These are phyloP conservation scores for Suhomyces chickasaworum DNA, from an alignment of 1,139 yeast species.

Conservation along the genomic window DNA sequence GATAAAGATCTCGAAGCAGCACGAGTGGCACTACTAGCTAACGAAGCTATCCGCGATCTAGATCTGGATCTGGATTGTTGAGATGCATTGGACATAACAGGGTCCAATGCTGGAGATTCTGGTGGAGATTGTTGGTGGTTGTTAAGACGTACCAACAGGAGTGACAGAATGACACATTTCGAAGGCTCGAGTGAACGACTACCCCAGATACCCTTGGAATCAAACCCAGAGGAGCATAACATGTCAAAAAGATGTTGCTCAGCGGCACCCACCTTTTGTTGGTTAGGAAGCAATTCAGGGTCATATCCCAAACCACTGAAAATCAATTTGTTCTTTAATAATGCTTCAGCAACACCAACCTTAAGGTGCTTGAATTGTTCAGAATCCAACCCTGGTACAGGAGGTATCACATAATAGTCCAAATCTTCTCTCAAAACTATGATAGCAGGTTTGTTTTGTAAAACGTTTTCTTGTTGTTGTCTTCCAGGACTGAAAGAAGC, in stretches of 20 bases:
- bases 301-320: conserved; percentile 71
- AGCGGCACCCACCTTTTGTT: conserved; percentile 75
- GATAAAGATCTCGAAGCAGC: conserved; percentile 61
- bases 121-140: conserved; percentile 37
- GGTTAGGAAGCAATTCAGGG: conserved; percentile 30
- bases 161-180: conserved; percentile 81
- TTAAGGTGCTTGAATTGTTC: conserved; percentile 67
- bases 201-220: conserved; percentile 77
- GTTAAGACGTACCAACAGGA: conserved; percentile 73
- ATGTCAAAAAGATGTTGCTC: conserved; percentile 93
- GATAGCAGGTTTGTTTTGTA: conserved; percentile 83
- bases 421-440: conserved; percentile 92
- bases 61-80: conserved; percentile 47
- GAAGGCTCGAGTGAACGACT: conserved; percentile 81
- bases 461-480: conserved; percentile 46
- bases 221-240: conserved; percentile 90
- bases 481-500: conserved; percentile 12
- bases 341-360: conserved; percentile 56
- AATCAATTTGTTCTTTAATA: conserved; percentile 59
- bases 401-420: conserved; percentile 90
- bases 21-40: conserved; percentile 45
- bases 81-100: conserved; percentile 45
- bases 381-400: conserved; percentile 50
- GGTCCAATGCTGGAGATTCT: conserved; percentile 44
- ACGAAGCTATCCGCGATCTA: conserved; percentile 42